These are phyloP conservation scores for Parathielavia appendiculata DNA, from an alignment of 495 filamentous ascomycete species.

Conservation along the genomic window DNA sequence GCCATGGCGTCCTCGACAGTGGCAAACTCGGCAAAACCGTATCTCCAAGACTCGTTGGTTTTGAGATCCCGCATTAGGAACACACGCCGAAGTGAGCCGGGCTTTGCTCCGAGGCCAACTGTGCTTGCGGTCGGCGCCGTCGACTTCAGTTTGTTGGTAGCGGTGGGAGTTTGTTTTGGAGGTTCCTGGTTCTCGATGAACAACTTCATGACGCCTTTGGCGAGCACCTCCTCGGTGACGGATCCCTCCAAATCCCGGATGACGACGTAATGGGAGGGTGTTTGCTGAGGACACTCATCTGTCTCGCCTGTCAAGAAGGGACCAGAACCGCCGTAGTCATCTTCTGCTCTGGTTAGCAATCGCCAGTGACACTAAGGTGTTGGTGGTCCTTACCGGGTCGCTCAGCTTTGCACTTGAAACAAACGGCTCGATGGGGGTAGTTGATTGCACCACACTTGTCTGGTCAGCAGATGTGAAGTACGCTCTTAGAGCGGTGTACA, in stretches of 20 bases:
- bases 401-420: slow-evolving; percentile 69
- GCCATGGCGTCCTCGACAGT: slow-evolving; percentile 69
- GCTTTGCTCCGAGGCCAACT: slow-evolving; percentile 64
- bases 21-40: slow-evolving; percentile 88
- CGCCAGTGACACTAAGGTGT: not conserved
- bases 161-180: slow-evolving; percentile 36
- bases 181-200: slow-evolving; percentile 45
- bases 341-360: slow-evolving; percentile 19
- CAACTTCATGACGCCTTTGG: slow-evolving; percentile 74
- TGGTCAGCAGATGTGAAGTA: not conserved
- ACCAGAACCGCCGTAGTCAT: slow-evolving; percentile 22
- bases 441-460: slow-evolving; percentile 67
- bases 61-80: slow-evolving; percentile 71
- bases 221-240: slow-evolving; percentile 71
- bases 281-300: slow-evolving; percentile 68
- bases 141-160: slow-evolving; percentile 57
- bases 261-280: slow-evolving; percentile 75
- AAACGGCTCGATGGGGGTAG: slow-evolving; percentile 61
- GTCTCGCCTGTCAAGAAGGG: slow-evolving; percentile 62
- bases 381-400: slow-evolving; percentile 54
- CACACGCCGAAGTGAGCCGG: slow-evolving; percentile 70
- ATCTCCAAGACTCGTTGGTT: slow-evolving; percentile 75
- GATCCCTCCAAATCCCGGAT: slow-evolving; percentile 68
- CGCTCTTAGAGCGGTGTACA: not conserved
- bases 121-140: slow-evolving; percentile 69